Evolutionary conservation across 106 monocot species (phyloP).

Genomic region (Gastrodia elata): DNA sequence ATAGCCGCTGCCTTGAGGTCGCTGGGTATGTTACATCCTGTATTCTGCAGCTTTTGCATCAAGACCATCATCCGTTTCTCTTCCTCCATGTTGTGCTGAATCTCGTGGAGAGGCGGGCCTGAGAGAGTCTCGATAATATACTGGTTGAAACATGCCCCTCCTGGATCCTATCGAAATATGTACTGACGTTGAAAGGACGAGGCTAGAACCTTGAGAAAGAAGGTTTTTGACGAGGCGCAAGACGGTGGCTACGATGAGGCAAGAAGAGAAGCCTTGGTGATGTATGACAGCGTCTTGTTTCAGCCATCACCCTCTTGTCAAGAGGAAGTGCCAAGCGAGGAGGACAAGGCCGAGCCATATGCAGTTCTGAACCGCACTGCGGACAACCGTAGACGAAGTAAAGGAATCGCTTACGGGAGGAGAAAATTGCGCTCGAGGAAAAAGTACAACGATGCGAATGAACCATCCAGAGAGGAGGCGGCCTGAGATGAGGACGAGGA

Average conservation of each 20-base stretch:
- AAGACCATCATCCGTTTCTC: conserved; percentile 52
- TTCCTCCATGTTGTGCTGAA: conserved; percentile 30
- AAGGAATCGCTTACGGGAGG: conserved; percentile 56
- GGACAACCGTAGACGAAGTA: conserved; percentile 86
- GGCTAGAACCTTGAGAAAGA: conserved; percentile 64
- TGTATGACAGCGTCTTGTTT: conserved; percentile 23
- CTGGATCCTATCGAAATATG: conserved; percentile 86
- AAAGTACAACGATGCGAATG: conserved; percentile 54
- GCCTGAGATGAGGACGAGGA: conserved; percentile 61
- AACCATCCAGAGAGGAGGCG: conserved; percentile 69
- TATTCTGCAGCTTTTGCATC: conserved; percentile 64
- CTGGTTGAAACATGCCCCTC: conserved; percentile 80
- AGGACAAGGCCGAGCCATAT: conserved; percentile 75
- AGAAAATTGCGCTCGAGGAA: conserved; percentile 72
- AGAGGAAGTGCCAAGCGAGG: conserved; percentile 62
- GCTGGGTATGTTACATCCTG: conserved; percentile 44
- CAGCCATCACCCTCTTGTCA: conserved; percentile 34
- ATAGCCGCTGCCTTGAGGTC: conserved; percentile 38
- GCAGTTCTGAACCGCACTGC: conserved; percentile 61
- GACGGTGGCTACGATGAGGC: conserved; percentile 58
- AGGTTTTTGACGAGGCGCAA: conserved; percentile 69
- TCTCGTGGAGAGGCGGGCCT: conserved; percentile 55
- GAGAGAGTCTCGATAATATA: conserved; percentile 82
- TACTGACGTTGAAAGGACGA: conserved; percentile 87
- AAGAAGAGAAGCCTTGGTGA: conserved; percentile 59